Evolutionary conservation across 192 early-diverging fungal genomes (phyloP).

Genomic region (Phycomyces nitens): DNA sequence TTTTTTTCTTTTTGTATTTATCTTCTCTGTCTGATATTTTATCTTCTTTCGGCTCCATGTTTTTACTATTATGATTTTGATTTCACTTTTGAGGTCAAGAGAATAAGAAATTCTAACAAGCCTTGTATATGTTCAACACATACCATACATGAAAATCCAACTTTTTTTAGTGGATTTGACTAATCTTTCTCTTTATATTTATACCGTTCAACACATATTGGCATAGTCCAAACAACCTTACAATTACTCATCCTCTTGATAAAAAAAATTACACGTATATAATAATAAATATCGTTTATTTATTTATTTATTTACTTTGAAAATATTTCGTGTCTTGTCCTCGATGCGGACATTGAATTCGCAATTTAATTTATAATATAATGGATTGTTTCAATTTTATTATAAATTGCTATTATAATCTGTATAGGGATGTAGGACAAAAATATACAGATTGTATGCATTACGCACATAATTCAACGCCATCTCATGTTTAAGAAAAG

Average conservation of each 20-base stretch:
- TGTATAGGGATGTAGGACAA: too few species aligned
- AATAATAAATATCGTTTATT: neutral
- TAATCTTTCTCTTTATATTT: constrained; percentile 4
- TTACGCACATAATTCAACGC: neutral
- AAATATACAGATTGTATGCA: neutral
- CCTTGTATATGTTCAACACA: constrained; percentile 20
- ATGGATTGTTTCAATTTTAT: too few species aligned
- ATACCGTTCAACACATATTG: constrained; percentile 11
- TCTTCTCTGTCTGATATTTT: constrained; percentile 1
- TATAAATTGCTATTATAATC: too few species aligned
- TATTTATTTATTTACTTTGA: too few species aligned
- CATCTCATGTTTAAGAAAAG: neutral
- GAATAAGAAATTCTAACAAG: neutral
- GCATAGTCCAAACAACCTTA: neutral
- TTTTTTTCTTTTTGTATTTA: constrained; percentile 6
- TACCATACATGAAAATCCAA: constrained; percentile 1
- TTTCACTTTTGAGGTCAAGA: neutral
- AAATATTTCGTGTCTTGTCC: too few species aligned
- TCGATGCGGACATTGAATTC: too few species aligned
- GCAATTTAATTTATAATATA: too few species aligned
- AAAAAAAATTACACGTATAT: neutral
- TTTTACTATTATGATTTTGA: constrained; percentile 11
- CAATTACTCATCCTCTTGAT: neutral
- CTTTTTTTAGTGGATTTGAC: neutral
- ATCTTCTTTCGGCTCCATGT: neutral